Evolutionary conservation across 345 rosid genomes (phyloP).

Genomic region (Excoecaria cochinchinensis): DNA sequence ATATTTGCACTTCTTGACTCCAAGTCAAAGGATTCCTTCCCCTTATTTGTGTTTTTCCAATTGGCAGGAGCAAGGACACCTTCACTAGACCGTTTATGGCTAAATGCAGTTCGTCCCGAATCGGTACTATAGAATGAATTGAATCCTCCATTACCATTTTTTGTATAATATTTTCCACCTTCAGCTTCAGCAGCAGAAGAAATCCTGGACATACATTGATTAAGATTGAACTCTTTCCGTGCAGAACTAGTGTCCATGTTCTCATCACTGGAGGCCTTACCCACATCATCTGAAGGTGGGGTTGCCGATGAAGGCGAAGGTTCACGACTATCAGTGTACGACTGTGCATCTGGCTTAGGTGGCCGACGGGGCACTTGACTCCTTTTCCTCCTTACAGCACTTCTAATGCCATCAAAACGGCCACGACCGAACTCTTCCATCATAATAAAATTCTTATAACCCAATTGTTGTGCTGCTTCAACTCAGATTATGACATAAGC

Average conservation of each 20-base stretch:
- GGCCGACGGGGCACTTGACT: constrained; percentile 61
- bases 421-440: constrained; percentile 57
- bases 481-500: constrained; percentile 16
- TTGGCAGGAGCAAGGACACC: constrained; percentile 80
- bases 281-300: constrained; percentile 43
- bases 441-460: constrained; percentile 5
- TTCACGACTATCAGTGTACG: constrained; percentile 36
- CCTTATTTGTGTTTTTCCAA: constrained; percentile 46
- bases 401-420: constrained; percentile 37
- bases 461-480: constrained; percentile 15
- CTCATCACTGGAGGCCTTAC: constrained; percentile 72
- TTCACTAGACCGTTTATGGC: constrained; percentile 54
- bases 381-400: constrained; percentile 69
- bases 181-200: constrained; percentile 39
- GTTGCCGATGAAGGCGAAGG: constrained; percentile 36
- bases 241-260: constrained; percentile 45
- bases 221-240: constrained; percentile 70
- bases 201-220: constrained; percentile 51
- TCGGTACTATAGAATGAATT: constrained; percentile 39
- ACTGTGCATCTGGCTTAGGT: constrained; percentile 53
- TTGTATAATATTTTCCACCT: constrained; percentile 26
- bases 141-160: constrained; percentile 38
- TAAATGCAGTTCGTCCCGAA: constrained; percentile 34
- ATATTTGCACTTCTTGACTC: constrained; percentile 21
- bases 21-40: constrained; percentile 21